Base-by-base conservation (phyloP, 768 basidiomycete species). In the Leccinum fibrillosum region DNA sequence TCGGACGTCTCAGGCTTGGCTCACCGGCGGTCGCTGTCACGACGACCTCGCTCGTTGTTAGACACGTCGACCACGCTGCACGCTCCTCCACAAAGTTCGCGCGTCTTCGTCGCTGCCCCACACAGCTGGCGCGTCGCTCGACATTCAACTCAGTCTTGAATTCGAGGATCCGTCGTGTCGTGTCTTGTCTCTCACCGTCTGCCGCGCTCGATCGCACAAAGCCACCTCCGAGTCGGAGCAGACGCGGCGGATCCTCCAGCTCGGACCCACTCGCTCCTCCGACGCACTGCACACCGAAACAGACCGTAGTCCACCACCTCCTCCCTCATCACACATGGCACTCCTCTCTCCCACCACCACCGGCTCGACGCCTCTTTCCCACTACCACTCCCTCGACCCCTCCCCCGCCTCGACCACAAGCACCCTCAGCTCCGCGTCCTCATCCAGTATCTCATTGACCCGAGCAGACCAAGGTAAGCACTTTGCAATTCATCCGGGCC, bases 401-500 rank as follows among this genome's bases (percentile, higher is more conserved):
- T 72, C 71, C 6, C 71, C 71, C 13, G 61, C 66, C 19, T 23
- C 55, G 54, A 54, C 37, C 55, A 59, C 62, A 21, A 62, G 60
- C 52, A 19, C 57, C 12, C 69, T 72, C 17, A 61, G 69, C 50
- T 63, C 62, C 28, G 65, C 63, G 17, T 78, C 77, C 4, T 68
- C 87, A 8, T 86, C 86, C 34, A 80, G 76, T 55, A 57, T 75
- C 34, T 86, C 86, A 25, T 73, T 86, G 62, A 76, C 78, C 72
- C 70, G 70, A 58, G 82, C 77, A 55, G 87, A 90, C 69, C 86
- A 89, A 77, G 89, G 89, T 86, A 65, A 60, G 78, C 64, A 62
- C 17, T 52, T 52, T 57, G 54, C 56, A 64, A 63, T 57, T 56
- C 26, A 52, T 34, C 39, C 58, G 50, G 37, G 61, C 68, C 65